Percentiles rank a stretch among this genome's conserved stretches.
Evolutionary conservation across 805 yeast genomes (phyloP).

Genomic region (Blastobotrys mokoenaii): DNA sequence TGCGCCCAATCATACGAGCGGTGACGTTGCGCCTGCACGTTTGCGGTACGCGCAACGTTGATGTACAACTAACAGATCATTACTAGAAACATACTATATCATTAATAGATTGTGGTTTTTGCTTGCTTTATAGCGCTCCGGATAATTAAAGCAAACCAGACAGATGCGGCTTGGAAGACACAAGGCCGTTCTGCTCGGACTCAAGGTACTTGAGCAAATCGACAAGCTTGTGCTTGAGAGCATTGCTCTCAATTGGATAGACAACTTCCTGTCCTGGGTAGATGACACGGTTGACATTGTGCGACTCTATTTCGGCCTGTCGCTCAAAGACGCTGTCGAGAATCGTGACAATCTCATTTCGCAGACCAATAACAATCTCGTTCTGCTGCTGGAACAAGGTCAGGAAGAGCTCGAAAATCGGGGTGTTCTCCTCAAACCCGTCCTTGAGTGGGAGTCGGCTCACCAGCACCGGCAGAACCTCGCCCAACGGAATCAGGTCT

Average conservation of each 20-base stretch:
- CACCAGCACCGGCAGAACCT: constrained; percentile 65
- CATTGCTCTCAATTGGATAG: constrained; percentile 63
- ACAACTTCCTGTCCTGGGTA: constrained; percentile 35
- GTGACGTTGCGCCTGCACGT: too few relatives aligned
- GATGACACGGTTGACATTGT: background rate
- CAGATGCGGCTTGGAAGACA: constrained; percentile 4
- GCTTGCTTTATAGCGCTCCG: too few relatives aligned
- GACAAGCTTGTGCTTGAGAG: constrained; percentile 54
- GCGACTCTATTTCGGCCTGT: constrained; percentile 55
- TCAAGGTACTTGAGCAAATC: constrained; percentile 69
- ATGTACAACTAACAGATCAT: too few relatives aligned
- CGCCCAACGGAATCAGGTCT: constrained; percentile 63
- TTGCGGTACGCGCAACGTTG: too few relatives aligned
- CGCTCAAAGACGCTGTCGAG: constrained; percentile 65
- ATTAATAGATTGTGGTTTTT: too few relatives aligned
- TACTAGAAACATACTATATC: too few relatives aligned
- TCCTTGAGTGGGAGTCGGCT: constrained; percentile 77
- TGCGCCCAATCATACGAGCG: too few relatives aligned
- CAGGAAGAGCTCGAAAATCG: constrained; percentile 72
- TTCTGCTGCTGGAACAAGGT: constrained; percentile 60
- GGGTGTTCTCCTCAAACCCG: constrained; percentile 88
- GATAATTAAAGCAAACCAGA: too few relatives aligned
- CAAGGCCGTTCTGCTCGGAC: constrained; percentile 45
- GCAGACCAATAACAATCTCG: constrained; percentile 37
- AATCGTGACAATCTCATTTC: constrained; percentile 46